Percentiles rank a stretch among this genome's conserved stretches.
These are phyloP conservation scores for Blastobotrys muscicola DNA, from an alignment of 805 yeast species.

Conservation along the genomic window DNA sequence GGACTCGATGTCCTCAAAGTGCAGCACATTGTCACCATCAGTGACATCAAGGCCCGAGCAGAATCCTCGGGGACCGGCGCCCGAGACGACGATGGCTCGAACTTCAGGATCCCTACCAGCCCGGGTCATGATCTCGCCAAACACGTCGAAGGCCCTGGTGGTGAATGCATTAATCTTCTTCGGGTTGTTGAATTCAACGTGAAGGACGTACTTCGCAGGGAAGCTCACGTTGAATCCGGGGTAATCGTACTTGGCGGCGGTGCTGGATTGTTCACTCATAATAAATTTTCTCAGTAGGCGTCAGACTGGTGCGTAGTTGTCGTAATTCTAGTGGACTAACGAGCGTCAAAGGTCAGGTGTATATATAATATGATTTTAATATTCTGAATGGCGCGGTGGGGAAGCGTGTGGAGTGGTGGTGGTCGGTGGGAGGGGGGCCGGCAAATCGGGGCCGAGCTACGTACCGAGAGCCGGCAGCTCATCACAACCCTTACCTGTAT, in stretches of 20 bases:
- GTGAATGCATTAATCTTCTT: conserved; percentile 49
- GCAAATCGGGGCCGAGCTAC: background rate
- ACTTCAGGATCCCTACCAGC: conserved; percentile 39
- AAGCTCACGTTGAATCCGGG: conserved; percentile 26
- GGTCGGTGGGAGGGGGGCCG: too few relatives aligned
- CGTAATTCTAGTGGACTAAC: background rate
- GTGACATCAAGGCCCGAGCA: conserved; percentile 56
- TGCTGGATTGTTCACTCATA: too few relatives aligned
- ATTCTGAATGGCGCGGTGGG: background rate
- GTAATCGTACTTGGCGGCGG: too few relatives aligned
- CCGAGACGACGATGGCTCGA: conserved; percentile 48
- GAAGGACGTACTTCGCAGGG: conserved; percentile 40
- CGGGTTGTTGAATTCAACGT: conserved; percentile 56
- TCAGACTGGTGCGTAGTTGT: background rate
- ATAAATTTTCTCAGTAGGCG: background rate
- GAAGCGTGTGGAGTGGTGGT: too few relatives aligned
- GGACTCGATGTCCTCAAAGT: conserved; percentile 15
- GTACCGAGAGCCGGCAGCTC: background rate
- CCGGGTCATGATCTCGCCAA: conserved; percentile 36
- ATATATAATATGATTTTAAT: background rate
- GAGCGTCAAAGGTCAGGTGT: too few relatives aligned
- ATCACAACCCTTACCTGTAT: background rate
- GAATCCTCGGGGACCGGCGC: conserved; percentile 43
- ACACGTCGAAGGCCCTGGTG: conserved; percentile 48
- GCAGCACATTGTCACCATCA: background rate